Evolutionary conservation across 352 stramenopile genomes (phyloP).

Genomic region (Globisporangium parvum): DNA sequence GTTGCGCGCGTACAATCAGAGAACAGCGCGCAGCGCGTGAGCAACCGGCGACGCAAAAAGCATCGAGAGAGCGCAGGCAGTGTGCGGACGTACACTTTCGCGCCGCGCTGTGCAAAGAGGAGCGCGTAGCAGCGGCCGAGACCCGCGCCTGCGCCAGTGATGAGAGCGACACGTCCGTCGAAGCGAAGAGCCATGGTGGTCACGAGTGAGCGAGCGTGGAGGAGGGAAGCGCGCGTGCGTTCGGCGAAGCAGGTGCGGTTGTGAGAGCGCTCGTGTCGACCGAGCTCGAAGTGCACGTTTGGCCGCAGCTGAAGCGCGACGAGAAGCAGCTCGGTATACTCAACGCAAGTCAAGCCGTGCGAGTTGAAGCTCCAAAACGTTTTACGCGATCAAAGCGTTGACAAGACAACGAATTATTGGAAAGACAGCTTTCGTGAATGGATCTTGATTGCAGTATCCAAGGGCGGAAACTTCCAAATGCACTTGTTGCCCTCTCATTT

Average conservation of each 20-base stretch:
- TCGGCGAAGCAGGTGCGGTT: constrained; percentile 3
- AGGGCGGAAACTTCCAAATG: not conserved
- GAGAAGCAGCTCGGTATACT: not conserved
- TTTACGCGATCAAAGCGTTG: constrained; percentile 4
- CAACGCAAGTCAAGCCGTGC: not conserved
- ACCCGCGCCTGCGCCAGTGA: constrained; percentile 69
- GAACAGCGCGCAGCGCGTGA: too few species aligned
- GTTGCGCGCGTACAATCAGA: not conserved
- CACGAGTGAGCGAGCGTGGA: constrained; percentile 2
- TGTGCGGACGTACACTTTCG: constrained; percentile 86
- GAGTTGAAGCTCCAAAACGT: constrained; percentile 5
- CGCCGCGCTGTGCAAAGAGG: constrained; percentile 63
- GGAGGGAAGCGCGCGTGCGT: constrained; percentile 7
- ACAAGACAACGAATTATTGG: not conserved
- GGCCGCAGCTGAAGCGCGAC: not conserved
- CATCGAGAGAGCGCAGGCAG: too few species aligned
- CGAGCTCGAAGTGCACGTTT: not conserved
- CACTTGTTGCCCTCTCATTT: too few species aligned
- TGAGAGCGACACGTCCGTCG: constrained; percentile 69
- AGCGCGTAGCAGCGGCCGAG: constrained; percentile 74
- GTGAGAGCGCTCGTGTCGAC: not conserved
- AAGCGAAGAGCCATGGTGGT: constrained; percentile 51
- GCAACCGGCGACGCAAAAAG: too few species aligned
- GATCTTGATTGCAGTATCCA: not conserved
- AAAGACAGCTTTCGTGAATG: not conserved